phyloP scores from a whole-genome alignment of 2,329 filamentous ascomycete genomes.

The Scedosporium dehoogii region DNA sequence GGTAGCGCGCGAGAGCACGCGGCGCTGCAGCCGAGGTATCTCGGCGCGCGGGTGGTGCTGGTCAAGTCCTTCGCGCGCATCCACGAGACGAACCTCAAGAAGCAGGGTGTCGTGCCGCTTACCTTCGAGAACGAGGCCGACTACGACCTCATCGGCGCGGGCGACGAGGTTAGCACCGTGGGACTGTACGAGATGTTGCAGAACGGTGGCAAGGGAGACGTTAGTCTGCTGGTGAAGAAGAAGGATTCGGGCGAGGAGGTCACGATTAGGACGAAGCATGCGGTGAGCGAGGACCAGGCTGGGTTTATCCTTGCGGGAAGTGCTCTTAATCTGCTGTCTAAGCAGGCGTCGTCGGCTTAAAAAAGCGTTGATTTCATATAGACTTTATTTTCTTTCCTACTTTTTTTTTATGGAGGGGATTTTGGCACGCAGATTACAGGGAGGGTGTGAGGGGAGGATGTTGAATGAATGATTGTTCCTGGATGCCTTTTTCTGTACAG shows the following conservation, averaged over 20 bases:
- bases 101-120: slow-evolving; percentile 91
- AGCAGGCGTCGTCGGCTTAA: slow-evolving; percentile 23
- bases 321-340: slow-evolving; percentile 81
- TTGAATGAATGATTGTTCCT: too few relatives aligned
- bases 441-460: too few relatives aligned
- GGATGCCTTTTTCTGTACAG: too few relatives aligned
- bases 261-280: slow-evolving; percentile 71
- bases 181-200: slow-evolving; percentile 75
- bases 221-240: slow-evolving; percentile 56
- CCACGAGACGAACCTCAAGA: slow-evolving; percentile 94
- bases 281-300: slow-evolving; percentile 81
- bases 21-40: slow-evolving; percentile 80
- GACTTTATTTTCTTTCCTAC: not conserved
- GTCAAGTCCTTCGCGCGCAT: slow-evolving; percentile 85
- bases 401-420: too few relatives aligned
- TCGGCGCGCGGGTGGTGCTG: slow-evolving; percentile 75
- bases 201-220: slow-evolving; percentile 67
- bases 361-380: not conserved
- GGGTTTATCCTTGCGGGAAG: slow-evolving; percentile 88
- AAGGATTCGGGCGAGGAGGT: slow-evolving; percentile 52
- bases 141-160: slow-evolving; percentile 74
- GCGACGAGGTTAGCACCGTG: slow-evolving; percentile 73
- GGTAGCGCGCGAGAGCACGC: slow-evolving; percentile 84
- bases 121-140: slow-evolving; percentile 84
- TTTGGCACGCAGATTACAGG: too few relatives aligned